Percentiles rank a stretch among this genome's conserved stretches.
These are phyloP conservation scores for Besnoitia besnoiti DNA, from an alignment of 169 alveolate genomes.

Conservation along the genomic window DNA sequence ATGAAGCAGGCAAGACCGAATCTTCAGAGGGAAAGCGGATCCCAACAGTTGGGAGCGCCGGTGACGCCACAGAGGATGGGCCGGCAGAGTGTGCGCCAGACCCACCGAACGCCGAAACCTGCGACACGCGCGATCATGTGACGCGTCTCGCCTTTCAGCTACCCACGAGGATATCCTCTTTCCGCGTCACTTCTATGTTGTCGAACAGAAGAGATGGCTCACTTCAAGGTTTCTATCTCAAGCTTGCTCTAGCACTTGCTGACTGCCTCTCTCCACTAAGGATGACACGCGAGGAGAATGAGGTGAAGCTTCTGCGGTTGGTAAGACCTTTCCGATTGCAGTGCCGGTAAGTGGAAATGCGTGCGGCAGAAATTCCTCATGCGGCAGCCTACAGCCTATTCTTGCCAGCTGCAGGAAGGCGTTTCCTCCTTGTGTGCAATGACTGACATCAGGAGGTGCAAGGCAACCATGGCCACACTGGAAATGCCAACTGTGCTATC, in stretches of 20 bases:
- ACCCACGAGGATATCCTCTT: not conserved
- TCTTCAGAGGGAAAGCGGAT: no score
- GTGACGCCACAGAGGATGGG: no score
- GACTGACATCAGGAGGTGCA: not conserved
- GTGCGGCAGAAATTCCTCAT: no score
- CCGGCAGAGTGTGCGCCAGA: not conserved
- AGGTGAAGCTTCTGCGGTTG: not conserved
- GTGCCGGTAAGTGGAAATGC: slow-evolving; percentile 22
- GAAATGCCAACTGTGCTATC: not conserved
- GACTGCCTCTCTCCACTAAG: not conserved
- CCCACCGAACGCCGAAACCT: not conserved
- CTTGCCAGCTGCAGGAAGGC: not conserved
- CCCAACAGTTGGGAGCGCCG: no score
- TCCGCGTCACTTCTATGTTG: not conserved
- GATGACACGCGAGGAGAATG: not conserved
- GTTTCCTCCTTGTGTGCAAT: not conserved
- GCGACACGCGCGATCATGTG: not conserved
- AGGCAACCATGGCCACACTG: not conserved
- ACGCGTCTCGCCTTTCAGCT: not conserved
- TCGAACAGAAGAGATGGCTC: not conserved
- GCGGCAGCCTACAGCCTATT: not conserved
- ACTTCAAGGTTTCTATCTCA: not conserved
- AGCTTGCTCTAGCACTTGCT: not conserved
- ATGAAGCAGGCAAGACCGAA: no score
- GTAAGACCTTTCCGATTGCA: not conserved